Conservation (phyloP, 768 basidiomycete genomes). For the Boletus subcaerulescens region DNA sequence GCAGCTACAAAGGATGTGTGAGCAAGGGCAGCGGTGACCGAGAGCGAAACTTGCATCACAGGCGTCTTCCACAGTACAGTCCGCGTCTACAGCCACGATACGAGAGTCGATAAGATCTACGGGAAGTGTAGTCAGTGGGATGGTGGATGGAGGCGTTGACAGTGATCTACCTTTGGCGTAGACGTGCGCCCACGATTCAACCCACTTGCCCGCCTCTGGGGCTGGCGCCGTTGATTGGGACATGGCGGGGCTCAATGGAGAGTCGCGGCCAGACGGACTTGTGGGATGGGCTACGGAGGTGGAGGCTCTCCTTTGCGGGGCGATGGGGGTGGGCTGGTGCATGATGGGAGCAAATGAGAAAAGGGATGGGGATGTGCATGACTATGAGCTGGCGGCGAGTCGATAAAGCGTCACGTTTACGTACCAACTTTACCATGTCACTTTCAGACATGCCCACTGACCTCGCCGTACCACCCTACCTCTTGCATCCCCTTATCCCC, state of each 20-base stretch:
- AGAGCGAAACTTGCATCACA: conserved; percentile 56
- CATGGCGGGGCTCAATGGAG: conserved; percentile 8
- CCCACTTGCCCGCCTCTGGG: conserved; percentile 50
- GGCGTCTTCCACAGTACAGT: conserved; percentile 76
- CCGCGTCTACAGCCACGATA: conserved; percentile 63
- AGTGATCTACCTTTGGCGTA: conserved; percentile 52
- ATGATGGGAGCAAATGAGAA: conserved; percentile 1
- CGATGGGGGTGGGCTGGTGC: conserved; percentile 12
- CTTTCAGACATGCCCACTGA: conserved; percentile 17
- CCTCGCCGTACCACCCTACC: conserved; percentile 62
- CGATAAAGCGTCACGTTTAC: conserved; percentile 11
- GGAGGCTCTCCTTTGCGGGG: conserved; percentile 20
- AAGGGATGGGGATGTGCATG: too few relatives aligned
- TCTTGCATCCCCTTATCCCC: conserved; percentile 47
- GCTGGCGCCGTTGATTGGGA: conserved; percentile 12
- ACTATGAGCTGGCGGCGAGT: too few relatives aligned
- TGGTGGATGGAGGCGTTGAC: background rate
- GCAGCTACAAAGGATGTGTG: conserved; percentile 38
- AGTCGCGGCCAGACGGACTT: conserved; percentile 16
- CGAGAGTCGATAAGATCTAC: conserved; percentile 70
- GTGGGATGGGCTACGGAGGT: conserved; percentile 13
- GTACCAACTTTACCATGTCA: conserved; percentile 5
- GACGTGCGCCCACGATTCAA: conserved; percentile 53
- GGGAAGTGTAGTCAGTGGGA: background rate
- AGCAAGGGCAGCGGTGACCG: background rate